Evolutionary conservation across 2,329 filamentous ascomycete species (phyloP), one percentile per base, ranked within the genome.

Genomic region (Blastomyces percursus): DNA sequence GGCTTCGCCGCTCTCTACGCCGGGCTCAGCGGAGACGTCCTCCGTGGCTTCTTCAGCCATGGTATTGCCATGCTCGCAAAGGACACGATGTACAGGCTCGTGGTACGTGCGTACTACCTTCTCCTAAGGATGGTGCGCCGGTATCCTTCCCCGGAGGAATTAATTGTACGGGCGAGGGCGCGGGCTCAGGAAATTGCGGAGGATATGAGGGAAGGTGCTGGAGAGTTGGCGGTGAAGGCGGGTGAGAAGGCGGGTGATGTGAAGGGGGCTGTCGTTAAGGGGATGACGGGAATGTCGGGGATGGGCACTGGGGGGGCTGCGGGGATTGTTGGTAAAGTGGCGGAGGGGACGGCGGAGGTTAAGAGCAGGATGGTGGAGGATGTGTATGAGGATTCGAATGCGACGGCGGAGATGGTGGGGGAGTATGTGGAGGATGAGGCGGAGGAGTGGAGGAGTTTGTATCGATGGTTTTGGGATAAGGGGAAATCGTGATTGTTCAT

Each of bases 41-140:
- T 92, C 9, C 92, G 91, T 69, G 88, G 89, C 0, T 95, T 96
- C 76, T 86, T 96, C 69, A 86, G 85, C 27, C 91, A 96, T 69
- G 91, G 91, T 0, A 82, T 91, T 60, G 93, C 91, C 0, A 96
- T 96, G 89, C 78, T 93, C 61, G 85, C 89, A 63, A 96, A 96
- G 75, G 89, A 93, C 62, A 77, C 83, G 5, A 83, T 94, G 9
- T 89, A 96, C 72, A 80, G 83, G 35, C 73, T 86, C 19, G 84
- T 96, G 62, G 83, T 95, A 64, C 84, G 84, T 66, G 69, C 87
- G 4, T 95, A 93, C 75, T 88, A 90, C 67, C 70, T 86, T 7
- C 71, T 88, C 1, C 74, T 88, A n/a, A 77, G 77, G 30, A 65
- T 79, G 3, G 66, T 81, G 35, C 73, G 74, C 60, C 75, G 70